Evolutionary conservation across 2,329 filamentous ascomycete genomes (phyloP).

Genomic region (Epichloe elymi): DNA sequence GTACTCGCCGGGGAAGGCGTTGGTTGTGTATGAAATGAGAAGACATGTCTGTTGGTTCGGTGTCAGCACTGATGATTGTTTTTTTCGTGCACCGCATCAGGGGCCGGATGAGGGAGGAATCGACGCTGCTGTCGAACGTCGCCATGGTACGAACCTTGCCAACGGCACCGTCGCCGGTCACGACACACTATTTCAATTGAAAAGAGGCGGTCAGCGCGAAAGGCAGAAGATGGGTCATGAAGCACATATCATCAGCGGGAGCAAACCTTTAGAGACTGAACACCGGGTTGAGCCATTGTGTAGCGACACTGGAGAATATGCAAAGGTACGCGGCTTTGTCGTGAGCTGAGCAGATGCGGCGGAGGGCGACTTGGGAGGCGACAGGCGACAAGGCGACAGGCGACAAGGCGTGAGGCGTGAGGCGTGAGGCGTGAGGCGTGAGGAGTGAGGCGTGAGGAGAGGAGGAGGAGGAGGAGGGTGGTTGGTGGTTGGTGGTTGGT

Average conservation of each 20-base stretch:
- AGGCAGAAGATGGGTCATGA: slow-evolving; percentile 3
- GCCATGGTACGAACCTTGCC: slow-evolving; percentile 48
- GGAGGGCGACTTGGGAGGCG: background rate
- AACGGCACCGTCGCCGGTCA: slow-evolving; percentile 97
- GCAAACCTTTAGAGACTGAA: slow-evolving; percentile 81
- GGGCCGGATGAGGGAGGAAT: slow-evolving; percentile 1
- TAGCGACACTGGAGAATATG: slow-evolving; percentile 3
- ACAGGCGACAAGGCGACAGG: background rate
- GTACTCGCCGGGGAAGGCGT: slow-evolving; percentile 99
- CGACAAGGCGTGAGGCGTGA: background rate
- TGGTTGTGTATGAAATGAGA: slow-evolving; percentile 97
- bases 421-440: background rate
- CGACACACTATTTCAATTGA: slow-evolving; percentile 62
- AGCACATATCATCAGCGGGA: background rate
- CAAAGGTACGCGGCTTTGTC: background rate
- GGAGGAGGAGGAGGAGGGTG: slow-evolving; percentile 4
- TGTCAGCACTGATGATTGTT: background rate
- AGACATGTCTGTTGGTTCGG: slow-evolving; percentile 68
- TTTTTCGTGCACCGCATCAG: background rate
- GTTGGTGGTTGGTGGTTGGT: background rate
- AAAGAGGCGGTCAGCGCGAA: slow-evolving; percentile 16
- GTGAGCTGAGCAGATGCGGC: slow-evolving; percentile 4
- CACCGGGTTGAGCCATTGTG: slow-evolving; percentile 66
- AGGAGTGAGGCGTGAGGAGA: slow-evolving; percentile 1
- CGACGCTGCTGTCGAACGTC: background rate